A percentile compares a stretch with the other conserved stretches of the same genome.
phyloP scores from a whole-genome alignment of 345 rosid species.

The Odontarrhena argentea region DNA sequence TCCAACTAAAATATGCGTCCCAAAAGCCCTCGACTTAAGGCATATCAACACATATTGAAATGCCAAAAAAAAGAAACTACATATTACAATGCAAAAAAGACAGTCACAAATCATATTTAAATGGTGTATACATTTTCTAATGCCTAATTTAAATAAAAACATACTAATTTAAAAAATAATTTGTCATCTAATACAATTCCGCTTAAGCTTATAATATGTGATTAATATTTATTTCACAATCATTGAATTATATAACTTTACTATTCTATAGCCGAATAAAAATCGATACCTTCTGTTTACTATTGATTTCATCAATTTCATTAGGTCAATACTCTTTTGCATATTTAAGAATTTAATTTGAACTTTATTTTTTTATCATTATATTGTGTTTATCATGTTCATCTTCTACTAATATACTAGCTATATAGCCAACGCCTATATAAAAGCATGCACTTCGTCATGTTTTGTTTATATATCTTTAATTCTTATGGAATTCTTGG shows the following conservation, averaged over 20 bases:
- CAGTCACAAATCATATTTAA: too few species aligned
- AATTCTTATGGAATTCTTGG: neutral
- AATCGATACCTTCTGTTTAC: neutral
- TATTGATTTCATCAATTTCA: neutral
- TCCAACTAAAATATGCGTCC: too few species aligned
- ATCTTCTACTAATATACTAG: neutral
- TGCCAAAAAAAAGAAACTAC: too few species aligned
- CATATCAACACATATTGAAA: too few species aligned
- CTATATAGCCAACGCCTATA: neutral
- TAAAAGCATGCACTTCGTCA: neutral
- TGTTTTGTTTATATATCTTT: neutral
- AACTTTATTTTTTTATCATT: constrained; percentile 9
- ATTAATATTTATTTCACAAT: neutral
- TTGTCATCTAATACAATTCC: neutral
- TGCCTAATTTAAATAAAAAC: too few species aligned
- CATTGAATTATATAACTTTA: neutral
- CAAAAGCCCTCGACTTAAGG: too few species aligned
- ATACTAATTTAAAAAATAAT: too few species aligned
- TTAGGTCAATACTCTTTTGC: neutral
- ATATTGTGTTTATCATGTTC: neutral
- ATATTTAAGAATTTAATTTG: constrained; percentile 6
- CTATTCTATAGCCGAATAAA: too few species aligned
- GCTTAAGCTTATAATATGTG: neutral
- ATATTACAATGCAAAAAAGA: too few species aligned
- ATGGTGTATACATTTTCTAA: too few species aligned